These are phyloP conservation scores for Dysphania ambrosioides DNA, from an alignment of 148 eudicot species.

Conservation along the genomic window DNA sequence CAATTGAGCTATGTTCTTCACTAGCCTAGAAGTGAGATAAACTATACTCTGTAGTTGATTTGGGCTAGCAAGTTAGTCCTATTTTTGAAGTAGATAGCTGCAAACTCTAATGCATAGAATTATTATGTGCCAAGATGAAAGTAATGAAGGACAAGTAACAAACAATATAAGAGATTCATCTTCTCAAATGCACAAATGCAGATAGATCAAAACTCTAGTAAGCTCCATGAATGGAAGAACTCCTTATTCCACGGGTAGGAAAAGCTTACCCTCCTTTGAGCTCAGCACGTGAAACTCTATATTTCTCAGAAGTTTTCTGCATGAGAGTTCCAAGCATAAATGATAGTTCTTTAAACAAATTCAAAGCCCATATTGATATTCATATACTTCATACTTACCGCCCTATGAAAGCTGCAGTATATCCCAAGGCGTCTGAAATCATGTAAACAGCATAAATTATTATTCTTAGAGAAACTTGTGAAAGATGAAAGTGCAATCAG, in stretches of 20 bases:
- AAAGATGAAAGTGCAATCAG: neutral
- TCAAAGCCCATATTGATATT: neutral
- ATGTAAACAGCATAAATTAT: slow-evolving; percentile 11
- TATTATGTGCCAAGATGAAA: neutral
- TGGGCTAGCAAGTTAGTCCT: neutral
- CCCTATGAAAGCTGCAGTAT: slow-evolving; percentile 76
- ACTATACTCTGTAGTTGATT: neutral
- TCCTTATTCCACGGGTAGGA: neutral
- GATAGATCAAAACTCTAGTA: neutral
- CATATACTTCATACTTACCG: slow-evolving; percentile 41
- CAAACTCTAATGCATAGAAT: neutral
- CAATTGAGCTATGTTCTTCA: neutral
- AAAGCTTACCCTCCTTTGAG: slow-evolving; percentile 86
- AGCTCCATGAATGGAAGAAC: neutral
- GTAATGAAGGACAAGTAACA: neutral
- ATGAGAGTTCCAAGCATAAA: slow-evolving; percentile 8
- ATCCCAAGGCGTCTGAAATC: slow-evolving; percentile 66
- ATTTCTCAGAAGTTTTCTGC: slow-evolving; percentile 71
- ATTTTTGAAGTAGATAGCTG: neutral
- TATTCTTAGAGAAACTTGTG: too few species aligned
- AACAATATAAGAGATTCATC: neutral
- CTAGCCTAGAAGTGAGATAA: neutral
- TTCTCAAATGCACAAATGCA: neutral
- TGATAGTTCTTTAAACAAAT: neutral
- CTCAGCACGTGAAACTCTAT: slow-evolving; percentile 61